Evolutionary conservation across 768 basidiomycete species (phyloP).

Genomic region (Trametes maxima): DNA sequence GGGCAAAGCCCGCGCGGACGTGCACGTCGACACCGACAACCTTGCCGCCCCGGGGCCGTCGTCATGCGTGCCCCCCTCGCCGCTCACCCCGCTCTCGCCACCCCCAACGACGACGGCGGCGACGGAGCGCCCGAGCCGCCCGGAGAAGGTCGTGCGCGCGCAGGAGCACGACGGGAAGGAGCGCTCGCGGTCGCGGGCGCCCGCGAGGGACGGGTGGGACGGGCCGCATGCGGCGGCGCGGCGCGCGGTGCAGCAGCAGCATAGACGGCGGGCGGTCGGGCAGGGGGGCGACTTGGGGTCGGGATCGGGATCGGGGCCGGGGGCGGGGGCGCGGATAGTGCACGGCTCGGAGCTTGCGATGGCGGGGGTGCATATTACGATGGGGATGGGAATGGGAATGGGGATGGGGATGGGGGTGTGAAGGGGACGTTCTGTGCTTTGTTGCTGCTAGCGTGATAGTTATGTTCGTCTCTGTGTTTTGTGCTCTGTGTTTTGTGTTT

Average conservation of each 20-base stretch:
- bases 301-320: not conserved
- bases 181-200: constrained; percentile 11
- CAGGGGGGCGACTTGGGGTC: not conserved
- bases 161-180: constrained; percentile 12
- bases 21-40: not conserved
- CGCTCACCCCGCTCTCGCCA: constrained; percentile 5
- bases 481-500: too few relatives aligned
- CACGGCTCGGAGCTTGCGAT: not conserved
- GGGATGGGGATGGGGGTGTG: too few relatives aligned
- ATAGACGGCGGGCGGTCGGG: constrained; percentile 1
- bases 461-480: too few relatives aligned
- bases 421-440: too few relatives aligned
- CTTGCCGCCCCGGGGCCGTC: not conserved
- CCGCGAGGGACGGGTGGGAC: constrained; percentile 5
- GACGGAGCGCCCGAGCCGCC: constrained; percentile 9
- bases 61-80: not conserved
- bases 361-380: not conserved
- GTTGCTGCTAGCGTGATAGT: too few relatives aligned
- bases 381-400: not conserved
- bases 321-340: not conserved
- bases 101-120: not conserved
- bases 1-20: not conserved
- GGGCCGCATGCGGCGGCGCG: constrained; percentile 2
- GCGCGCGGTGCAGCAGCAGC: constrained; percentile 6
- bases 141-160: constrained; percentile 10